Evolutionary conservation across 306 rosid genomes (phyloP).

Genomic region (Cercis canadensis): DNA sequence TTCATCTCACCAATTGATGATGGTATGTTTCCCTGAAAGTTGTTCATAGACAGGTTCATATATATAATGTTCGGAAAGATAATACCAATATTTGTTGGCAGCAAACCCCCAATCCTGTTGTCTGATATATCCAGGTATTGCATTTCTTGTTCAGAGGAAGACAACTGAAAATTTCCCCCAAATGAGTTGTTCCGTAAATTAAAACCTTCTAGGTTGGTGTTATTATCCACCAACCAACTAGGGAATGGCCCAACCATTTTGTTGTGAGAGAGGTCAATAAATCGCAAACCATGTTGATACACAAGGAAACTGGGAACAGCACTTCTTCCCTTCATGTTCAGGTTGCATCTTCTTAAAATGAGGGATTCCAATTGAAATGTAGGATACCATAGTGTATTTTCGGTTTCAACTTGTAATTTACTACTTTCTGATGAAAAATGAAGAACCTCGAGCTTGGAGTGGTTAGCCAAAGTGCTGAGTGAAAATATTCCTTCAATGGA

Average conservation of each 20-base stretch:
- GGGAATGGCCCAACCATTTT: constrained; percentile 35
- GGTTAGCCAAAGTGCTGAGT: constrained; percentile 34
- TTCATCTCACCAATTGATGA: constrained; percentile 31
- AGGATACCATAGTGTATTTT: constrained; percentile 26
- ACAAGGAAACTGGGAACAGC: constrained; percentile 36
- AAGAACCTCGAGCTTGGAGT: constrained; percentile 32
- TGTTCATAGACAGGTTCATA: constrained; percentile 25
- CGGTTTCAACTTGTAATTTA: constrained; percentile 29
- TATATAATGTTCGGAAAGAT: neutral
- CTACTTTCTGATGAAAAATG: neutral
- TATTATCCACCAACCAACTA: constrained; percentile 37
- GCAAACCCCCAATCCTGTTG: constrained; percentile 30
- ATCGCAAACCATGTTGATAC: constrained; percentile 14
- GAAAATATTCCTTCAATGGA: constrained; percentile 32
- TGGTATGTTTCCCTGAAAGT: constrained; percentile 35
- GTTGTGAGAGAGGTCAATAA: constrained; percentile 26
- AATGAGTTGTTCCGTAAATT: neutral
- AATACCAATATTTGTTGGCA: constrained; percentile 30
- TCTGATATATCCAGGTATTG: constrained; percentile 16
- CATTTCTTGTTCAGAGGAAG: neutral
- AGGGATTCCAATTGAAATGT: constrained; percentile 37
- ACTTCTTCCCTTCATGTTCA: constrained; percentile 6
- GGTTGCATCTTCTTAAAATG: constrained; percentile 12
- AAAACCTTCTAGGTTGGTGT: neutral
- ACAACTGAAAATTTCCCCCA: neutral